Base-by-base conservation (phyloP, 2,329 filamentous ascomycete genomes). In the Pezicula neosporulosa region DNA sequence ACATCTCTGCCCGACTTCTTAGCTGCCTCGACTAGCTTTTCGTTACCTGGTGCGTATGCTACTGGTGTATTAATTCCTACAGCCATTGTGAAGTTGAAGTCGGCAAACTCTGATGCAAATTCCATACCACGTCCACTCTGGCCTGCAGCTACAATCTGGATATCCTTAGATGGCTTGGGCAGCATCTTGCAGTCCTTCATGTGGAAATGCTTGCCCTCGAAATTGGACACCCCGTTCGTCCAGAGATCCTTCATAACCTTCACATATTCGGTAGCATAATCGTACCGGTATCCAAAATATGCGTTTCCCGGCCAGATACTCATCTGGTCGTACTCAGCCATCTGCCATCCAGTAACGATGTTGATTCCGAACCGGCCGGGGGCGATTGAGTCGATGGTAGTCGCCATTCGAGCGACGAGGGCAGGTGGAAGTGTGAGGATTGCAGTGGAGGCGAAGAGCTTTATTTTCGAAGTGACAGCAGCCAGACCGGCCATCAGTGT, bases 81-180 rank as follows among this genome's bases (percentile, higher is more conserved):
- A 13, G 63, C 65, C 56, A 66, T 61, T 7, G 60, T 56, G 47
- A 68, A 68, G 52, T 68, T 68, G 55, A 60, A 68, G 46, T 68
- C 64, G 12, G 66, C 66, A 44, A 61, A 59, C 45, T 64, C 44
- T 18, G 59, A 60, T 4, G 66, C 66, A 41, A 68, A 68, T 52
- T 68, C 63, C 54, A 67, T 53, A 3, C 66, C 66, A n/a, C 60
- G 54, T 5, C 59, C 65, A 24, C 63, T 66, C 56, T 68, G 65
- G 3, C 66, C 65, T 2, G 66, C 66, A 9, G 66, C 66, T 3
- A 68, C 59, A 42, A 68, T 64, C 49, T 66, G 55, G 50, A 68
- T 62, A 6, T 57, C 49, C 1, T 50, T 19, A 1, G 53, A 55
- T 37, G 59, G 59, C 21, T 50, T 50, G 6, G 59, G 59, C 4